Evolutionary conservation across 1,284 basidiomycete genomes (phyloP), one percentile per base, ranked within the genome.

Genomic region (Anthracocystis setariae): DNA sequence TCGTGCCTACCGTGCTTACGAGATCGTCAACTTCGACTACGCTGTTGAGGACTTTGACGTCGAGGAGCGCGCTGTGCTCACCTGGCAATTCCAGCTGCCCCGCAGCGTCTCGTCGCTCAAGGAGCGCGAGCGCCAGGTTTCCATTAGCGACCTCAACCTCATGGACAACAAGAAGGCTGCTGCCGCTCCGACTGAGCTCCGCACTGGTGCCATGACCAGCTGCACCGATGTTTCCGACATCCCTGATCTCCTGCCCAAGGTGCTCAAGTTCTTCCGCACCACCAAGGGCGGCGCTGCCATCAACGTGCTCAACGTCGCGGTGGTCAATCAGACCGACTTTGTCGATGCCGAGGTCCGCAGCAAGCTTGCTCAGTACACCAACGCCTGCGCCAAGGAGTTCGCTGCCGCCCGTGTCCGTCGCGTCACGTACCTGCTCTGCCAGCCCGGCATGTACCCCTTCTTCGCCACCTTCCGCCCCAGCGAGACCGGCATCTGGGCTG

Each of bases 1-100:
- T 55, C 91, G 93, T 68, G 94, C 93, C 8, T 99, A 99, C 86
- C 90, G 92, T 75, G 94, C 94, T 15, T 99, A 99, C 85, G 91
- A 90, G 45, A 85, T 98, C 46, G 86, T 96, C 59, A 91, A 92
- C 43, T 88, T 98, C 72, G 94, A 98, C 84, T 95, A 95, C 81
- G 40, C 92, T 80, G 84, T 95, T 55, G 85, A 86, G 32, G 86
- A 90, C 24, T 87, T 97, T 63, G 84, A 88, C 55, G 87, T 86
- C 45, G 93, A 81, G 48, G 76, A 78, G 73, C 80, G 81, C n/a
- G 80, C 81, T 25, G 76, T 82, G 29, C 66, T 82, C 56, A 76
- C 69, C 9, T 82, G 81, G 81, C 62, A 78, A 33, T 82, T 82
- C 68, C 78, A 80, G 92, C 32, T 93, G 93, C 82, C 70, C 8